Conservation (phyloP, 352 stramenopile species). For the Pythium aquatile region DNA sequence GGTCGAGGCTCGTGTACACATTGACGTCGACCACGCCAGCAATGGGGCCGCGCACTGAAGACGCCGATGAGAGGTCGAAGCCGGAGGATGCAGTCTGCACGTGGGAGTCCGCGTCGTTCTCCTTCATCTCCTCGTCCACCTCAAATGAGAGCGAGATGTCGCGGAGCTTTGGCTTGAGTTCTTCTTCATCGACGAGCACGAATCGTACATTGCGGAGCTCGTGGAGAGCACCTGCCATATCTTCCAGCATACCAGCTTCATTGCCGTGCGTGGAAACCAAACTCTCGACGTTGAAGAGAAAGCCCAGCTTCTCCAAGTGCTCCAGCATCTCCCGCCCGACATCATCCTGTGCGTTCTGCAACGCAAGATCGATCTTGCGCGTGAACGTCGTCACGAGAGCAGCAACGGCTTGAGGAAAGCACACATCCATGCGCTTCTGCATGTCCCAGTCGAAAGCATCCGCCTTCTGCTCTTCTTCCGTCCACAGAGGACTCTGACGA, state of each 20-base stretch:
- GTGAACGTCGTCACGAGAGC: slow-evolving; percentile 82
- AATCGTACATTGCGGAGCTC: slow-evolving; percentile 81
- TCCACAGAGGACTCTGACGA: slow-evolving; percentile 76
- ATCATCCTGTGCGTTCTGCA: slow-evolving; percentile 49
- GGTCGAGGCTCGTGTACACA: slow-evolving; percentile 74
- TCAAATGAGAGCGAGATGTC: slow-evolving; percentile 59
- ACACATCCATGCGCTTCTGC: slow-evolving; percentile 83
- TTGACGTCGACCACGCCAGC: slow-evolving; percentile 80
- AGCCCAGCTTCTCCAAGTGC: slow-evolving; percentile 76
- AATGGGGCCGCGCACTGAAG: slow-evolving; percentile 40
- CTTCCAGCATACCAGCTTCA: slow-evolving; percentile 85
- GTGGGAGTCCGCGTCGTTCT: slow-evolving; percentile 28
- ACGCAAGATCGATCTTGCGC: slow-evolving; percentile 70
- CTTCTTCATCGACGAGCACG: slow-evolving; percentile 75
- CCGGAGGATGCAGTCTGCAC: slow-evolving; percentile 30
- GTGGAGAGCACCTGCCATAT: slow-evolving; percentile 81
- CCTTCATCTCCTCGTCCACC: slow-evolving; percentile 72
- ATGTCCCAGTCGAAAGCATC: slow-evolving; percentile 76
- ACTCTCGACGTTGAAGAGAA: slow-evolving; percentile 84
- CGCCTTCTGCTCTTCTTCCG: slow-evolving; percentile 78
- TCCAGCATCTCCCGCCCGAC: slow-evolving; percentile 64
- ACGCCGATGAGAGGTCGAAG: slow-evolving; percentile 27
- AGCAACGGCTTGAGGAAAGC: slow-evolving; percentile 76
- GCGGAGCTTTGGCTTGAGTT: slow-evolving; percentile 42
- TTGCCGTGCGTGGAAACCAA: slow-evolving; percentile 86